phyloP scores from a whole-genome alignment of 257 asterid species.

The Echium plantagineum region DNA sequence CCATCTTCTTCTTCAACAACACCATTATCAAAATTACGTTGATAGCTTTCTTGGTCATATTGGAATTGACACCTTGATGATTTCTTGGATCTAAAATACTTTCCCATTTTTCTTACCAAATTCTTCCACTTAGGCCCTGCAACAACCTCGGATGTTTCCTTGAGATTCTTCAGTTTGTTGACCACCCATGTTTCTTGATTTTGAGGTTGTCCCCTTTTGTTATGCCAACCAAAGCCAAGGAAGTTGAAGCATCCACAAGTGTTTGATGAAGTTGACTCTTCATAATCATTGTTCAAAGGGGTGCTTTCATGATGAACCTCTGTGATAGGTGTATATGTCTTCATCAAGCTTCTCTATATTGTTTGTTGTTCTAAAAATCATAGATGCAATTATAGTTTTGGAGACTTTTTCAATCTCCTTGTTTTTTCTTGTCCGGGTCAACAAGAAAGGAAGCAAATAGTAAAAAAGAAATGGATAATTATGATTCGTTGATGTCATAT shows the following conservation, averaged over 20 bases:
- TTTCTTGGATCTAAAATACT: slow-evolving; percentile 15
- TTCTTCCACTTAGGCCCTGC: slow-evolving; percentile 33
- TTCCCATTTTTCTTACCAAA: slow-evolving; percentile 21
- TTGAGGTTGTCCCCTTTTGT: not conserved
- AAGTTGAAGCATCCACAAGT: slow-evolving; percentile 31
- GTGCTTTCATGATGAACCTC: slow-evolving; percentile 5
- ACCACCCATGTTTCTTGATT: slow-evolving; percentile 18
- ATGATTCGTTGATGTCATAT: no score
- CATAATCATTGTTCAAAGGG: not conserved
- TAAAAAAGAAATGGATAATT: no score
- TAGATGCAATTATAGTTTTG: not conserved
- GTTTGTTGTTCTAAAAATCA: not conserved
- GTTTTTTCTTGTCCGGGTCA: not conserved
- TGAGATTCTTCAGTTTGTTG: slow-evolving; percentile 15
- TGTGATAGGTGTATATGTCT: slow-evolving; percentile 16
- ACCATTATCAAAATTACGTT: slow-evolving; percentile 50
- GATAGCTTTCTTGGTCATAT: slow-evolving; percentile 63
- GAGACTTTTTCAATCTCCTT: not conserved
- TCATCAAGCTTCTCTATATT: not conserved
- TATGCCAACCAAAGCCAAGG: no score
- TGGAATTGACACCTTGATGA: slow-evolving; percentile 19
- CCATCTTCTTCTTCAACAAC: slow-evolving; percentile 25
- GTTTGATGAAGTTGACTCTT: slow-evolving; percentile 6
- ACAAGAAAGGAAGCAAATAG: no score
- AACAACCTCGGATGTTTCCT: slow-evolving; percentile 23